Percentiles rank a stretch among this genome's conserved stretches.
Evolutionary conservation across 441 rosid species (phyloP).

Genomic region (Omphalea diandra): DNA sequence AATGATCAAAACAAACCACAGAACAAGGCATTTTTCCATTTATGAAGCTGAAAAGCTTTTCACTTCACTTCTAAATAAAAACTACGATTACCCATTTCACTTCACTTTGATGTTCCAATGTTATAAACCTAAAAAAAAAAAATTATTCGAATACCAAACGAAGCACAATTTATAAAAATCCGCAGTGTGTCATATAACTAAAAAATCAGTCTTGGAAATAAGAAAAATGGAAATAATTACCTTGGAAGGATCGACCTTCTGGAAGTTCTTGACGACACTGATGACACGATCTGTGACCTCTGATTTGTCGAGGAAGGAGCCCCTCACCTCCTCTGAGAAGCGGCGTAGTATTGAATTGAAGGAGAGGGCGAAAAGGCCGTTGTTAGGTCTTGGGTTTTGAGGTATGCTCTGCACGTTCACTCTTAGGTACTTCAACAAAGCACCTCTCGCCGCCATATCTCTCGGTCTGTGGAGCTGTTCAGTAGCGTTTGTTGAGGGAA

Average conservation of each 20-base stretch:
- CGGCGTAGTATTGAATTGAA: constrained; percentile 48
- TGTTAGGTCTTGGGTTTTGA: constrained; percentile 32
- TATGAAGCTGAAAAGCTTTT: neutral
- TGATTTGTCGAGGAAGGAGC: constrained; percentile 89
- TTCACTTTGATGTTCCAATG: neutral
- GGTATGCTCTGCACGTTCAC: constrained; percentile 43
- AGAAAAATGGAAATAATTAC: constrained; percentile 36
- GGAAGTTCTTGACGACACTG: constrained; percentile 80
- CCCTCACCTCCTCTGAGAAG: constrained; percentile 80
- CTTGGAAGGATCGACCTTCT: constrained; percentile 89
- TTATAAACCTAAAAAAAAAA: neutral
- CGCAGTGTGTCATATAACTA: neutral
- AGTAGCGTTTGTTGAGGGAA: neutral
- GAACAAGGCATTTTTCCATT: too few relatives aligned
- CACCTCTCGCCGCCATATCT: constrained; percentile 69
- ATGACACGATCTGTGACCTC: constrained; percentile 94
- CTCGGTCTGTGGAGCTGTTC: neutral
- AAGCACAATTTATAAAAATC: neutral
- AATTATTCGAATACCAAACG: neutral
- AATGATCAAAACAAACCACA: too few relatives aligned
- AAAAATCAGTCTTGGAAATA: neutral
- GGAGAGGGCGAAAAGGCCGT: constrained; percentile 35
- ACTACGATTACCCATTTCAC: neutral
- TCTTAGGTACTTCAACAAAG: constrained; percentile 64
- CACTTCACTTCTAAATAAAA: neutral